Evolutionary conservation across 2,329 filamentous ascomycete genomes (phyloP), one percentile per base, ranked within the genome.

Genomic region (Trichoderma koningiopsis): DNA sequence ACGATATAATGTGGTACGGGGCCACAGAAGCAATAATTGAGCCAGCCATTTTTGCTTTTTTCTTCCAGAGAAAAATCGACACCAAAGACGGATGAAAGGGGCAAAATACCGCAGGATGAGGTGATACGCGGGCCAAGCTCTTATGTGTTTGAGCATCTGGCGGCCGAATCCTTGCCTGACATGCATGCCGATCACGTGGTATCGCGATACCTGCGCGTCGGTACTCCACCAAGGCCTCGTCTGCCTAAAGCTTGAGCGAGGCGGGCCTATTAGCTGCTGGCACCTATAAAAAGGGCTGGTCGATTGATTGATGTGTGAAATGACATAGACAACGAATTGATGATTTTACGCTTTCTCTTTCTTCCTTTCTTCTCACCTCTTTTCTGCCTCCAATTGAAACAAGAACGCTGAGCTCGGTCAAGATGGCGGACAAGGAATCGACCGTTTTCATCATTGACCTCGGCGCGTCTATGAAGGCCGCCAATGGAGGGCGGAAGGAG

Each of bases 371-470:
- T 40, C 14, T 40, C 16, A 8, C 31, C 2, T n/a, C 19, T 29
- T 27, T n/a, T 33, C 70, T 55, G 59, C 16, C 43, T 43, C 68
- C 31, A 63, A 43, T 52, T 52, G 60, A 24, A 29, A 7, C 8
- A 29, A 40, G 27, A 55, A 29, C 31, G 27, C 47, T 37, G n/a
- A 58, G 5, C 55, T 37, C 7, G 22, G 53, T 16, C 19, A 27
- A 40, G 68, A 98, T 98, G 95, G 91, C 94, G 13, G 90, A 92
- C 72, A 99, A 99, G 79, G 93, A 98, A 83, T 93, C 94, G 10
- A 96, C 91, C 0, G 88, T 98, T 55, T 99, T 96, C 79, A 91
- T 99, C 74, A 82, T 99, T 71, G 96, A 99, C 81, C 84, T 97
- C 29, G 94, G 94, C 69, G 84, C 83, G 76, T 92, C 94, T n/a